phyloP scores from a whole-genome alignment of 2,329 filamentous ascomycete genomes.

The Xylaria sp. region DNA sequence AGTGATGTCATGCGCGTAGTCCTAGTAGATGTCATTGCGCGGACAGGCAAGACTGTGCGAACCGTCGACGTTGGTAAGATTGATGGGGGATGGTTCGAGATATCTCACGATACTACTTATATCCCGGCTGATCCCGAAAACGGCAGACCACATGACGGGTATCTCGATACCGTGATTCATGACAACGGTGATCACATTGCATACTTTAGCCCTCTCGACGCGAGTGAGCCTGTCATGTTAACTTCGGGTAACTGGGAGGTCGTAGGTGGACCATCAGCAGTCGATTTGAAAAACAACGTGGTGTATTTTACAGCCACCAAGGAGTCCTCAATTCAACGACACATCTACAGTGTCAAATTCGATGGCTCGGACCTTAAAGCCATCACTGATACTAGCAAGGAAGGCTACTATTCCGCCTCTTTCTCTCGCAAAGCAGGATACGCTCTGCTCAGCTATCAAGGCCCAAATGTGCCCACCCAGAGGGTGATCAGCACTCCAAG shows the following conservation, averaged over 20 bases:
- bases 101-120: constrained; percentile 85
- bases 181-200: constrained; percentile 90
- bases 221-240: constrained; percentile 81
- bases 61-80: constrained; percentile 81
- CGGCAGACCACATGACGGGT: constrained; percentile 84
- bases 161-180: constrained; percentile 90
- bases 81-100: constrained; percentile 98
- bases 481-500: constrained; percentile 87
- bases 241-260: constrained; percentile 95
- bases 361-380: constrained; percentile 79
- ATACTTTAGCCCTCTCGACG: constrained; percentile 91
- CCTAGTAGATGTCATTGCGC: constrained; percentile 79
- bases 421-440: constrained; percentile 88
- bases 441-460: constrained; percentile 83
- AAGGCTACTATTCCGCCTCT: constrained; percentile 83
- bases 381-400: constrained; percentile 76
- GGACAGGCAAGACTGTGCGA: constrained; percentile 81
- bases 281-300: constrained; percentile 85
- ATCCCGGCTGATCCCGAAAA: constrained; percentile 84
- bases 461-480: constrained; percentile 89
- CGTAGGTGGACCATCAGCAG: constrained; percentile 81
- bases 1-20: constrained; percentile 91
- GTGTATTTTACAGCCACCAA: constrained; percentile 93
- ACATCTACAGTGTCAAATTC: constrained; percentile 89
- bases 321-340: constrained; percentile 87